These are phyloP conservation scores for Haematococcus lacustris DNA, from an alignment of 139 green algal species.

Conservation along the genomic window DNA sequence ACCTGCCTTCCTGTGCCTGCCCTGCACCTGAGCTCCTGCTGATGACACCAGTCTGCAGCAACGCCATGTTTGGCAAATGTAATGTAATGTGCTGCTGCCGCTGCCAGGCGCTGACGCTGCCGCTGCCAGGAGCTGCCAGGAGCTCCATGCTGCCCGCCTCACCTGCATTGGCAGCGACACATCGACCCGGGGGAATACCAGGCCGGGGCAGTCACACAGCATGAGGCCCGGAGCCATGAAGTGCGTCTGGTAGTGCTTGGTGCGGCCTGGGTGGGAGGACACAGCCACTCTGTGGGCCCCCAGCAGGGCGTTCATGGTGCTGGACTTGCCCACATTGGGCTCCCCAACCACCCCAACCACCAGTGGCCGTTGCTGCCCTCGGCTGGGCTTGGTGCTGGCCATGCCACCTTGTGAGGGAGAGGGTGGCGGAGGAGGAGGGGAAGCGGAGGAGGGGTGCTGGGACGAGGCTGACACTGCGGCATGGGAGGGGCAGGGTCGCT, in stretches of 20 bases:
- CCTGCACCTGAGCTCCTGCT: too few species aligned
- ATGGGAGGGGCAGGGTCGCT: too few species aligned
- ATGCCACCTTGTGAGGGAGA: neutral
- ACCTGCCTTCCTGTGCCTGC: too few species aligned
- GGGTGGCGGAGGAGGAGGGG: too few species aligned
- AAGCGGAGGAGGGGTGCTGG: too few species aligned
- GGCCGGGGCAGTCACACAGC: constrained; percentile 61
- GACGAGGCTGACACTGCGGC: constrained; percentile 2
- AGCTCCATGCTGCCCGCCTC: too few species aligned
- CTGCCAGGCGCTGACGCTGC: too few species aligned
- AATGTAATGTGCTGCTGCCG: too few species aligned
- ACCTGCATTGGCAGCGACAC: constrained; percentile 56
- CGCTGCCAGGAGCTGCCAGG: too few species aligned
- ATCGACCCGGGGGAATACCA: constrained; percentile 57
- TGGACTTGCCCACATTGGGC: constrained; percentile 56
- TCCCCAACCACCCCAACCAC: constrained; percentile 54
- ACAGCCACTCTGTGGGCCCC: constrained; percentile 45
- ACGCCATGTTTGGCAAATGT: too few species aligned
- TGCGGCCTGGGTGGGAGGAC: constrained; percentile 46
- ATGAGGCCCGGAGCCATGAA: constrained; percentile 37
- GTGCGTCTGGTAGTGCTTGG: constrained; percentile 69
- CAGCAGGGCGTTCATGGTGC: constrained; percentile 53
- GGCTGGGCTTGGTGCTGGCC: neutral
- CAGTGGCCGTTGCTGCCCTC: constrained; percentile 18
- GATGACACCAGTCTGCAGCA: too few species aligned